phyloP scores from a whole-genome alignment of 1,284 basidiomycete species.

The Ustilago trichophora region DNA sequence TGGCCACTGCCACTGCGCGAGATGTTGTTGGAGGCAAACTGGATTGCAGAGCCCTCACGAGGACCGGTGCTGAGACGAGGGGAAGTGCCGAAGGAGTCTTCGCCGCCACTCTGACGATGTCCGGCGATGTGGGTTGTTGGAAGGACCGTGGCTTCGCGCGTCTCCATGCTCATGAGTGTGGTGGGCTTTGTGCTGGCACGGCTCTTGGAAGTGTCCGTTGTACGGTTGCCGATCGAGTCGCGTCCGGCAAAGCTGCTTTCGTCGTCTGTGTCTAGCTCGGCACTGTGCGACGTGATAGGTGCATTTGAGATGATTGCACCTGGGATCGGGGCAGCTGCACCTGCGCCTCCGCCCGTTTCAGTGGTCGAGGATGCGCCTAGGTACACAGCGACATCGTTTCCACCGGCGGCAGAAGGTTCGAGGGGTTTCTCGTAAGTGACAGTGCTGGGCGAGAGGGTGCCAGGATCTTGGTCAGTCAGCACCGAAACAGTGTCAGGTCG shows the following conservation, averaged over 20 bases:
- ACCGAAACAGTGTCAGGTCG: slow-evolving; percentile 9
- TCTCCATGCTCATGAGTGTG: slow-evolving; percentile 85
- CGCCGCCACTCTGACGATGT: slow-evolving; percentile 70
- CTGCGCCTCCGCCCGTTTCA: not conserved
- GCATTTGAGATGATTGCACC: slow-evolving; percentile 6
- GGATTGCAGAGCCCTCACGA: slow-evolving; percentile 27
- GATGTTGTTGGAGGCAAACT: slow-evolving; percentile 17
- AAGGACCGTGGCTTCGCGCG: slow-evolving; percentile 34
- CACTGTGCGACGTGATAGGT: not conserved
- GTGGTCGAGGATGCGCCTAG: not conserved
- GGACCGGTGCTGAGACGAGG: slow-evolving; percentile 33
- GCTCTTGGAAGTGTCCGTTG: slow-evolving; percentile 70
- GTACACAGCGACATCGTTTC: not conserved
- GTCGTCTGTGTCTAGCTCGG: slow-evolving; percentile 25
- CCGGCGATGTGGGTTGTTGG: slow-evolving; percentile 88
- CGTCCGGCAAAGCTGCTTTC: slow-evolving; percentile 35
- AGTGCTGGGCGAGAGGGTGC: slow-evolving; percentile 5
- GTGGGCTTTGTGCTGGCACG: slow-evolving; percentile 94
- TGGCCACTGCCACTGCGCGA: slow-evolving; percentile 28
- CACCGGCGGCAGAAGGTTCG: not conserved
- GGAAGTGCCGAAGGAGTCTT: slow-evolving; percentile 29
- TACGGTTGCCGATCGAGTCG: slow-evolving; percentile 54
- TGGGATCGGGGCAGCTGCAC: slow-evolving; percentile 18
- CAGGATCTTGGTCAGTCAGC: not conserved
- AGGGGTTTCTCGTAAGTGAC: slow-evolving; percentile 12